A percentile compares a stretch with the other conserved stretches of the same genome.
phyloP scores from a whole-genome alignment of 495 filamentous ascomycete species.

The Penicillium coffeae region DNA sequence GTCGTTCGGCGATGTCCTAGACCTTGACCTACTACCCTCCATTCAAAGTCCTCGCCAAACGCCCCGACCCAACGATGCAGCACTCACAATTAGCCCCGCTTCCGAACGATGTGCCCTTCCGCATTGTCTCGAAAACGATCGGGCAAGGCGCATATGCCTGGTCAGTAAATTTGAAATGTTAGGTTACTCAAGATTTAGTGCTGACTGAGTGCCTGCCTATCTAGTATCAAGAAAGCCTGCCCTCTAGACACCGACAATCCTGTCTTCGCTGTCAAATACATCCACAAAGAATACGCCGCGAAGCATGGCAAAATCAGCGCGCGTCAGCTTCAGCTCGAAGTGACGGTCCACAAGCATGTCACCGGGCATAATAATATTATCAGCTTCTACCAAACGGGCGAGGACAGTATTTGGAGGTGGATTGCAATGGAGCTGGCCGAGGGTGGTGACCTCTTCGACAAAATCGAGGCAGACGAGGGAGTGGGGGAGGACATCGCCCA shows the following conservation, averaged over 20 bases:
- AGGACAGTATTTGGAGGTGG: constrained; percentile 91
- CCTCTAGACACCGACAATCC: constrained; percentile 64
- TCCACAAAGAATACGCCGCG: constrained; percentile 91
- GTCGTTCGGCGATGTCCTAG: not conserved
- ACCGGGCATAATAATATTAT: constrained; percentile 91
- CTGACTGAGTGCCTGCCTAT: constrained; percentile 8
- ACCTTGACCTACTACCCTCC: not conserved
- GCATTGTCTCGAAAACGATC: constrained; percentile 93
- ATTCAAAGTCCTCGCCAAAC: not conserved
- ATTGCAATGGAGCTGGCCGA: constrained; percentile 97
- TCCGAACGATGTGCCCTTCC: constrained; percentile 82
- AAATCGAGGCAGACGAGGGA: constrained; percentile 95
- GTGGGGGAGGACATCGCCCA: constrained; percentile 91
- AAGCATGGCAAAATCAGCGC: constrained; percentile 82
- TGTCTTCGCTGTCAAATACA: constrained; percentile 96
- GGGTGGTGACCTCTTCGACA: constrained; percentile 97
- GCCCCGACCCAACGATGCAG: constrained; percentile 35
- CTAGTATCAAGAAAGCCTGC: constrained; percentile 89
- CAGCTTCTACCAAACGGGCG: constrained; percentile 79
- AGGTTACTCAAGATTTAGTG: not conserved
- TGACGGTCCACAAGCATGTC: constrained; percentile 80
- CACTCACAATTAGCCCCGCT: constrained; percentile 89
- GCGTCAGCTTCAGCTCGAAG: constrained; percentile 85
- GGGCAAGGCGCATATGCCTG: constrained; percentile 95
- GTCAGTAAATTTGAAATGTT: constrained; percentile 47